These are phyloP conservation scores for Ophiocordyceps australis DNA, from an alignment of 2,329 filamentous ascomycete species.

Conservation along the genomic window DNA sequence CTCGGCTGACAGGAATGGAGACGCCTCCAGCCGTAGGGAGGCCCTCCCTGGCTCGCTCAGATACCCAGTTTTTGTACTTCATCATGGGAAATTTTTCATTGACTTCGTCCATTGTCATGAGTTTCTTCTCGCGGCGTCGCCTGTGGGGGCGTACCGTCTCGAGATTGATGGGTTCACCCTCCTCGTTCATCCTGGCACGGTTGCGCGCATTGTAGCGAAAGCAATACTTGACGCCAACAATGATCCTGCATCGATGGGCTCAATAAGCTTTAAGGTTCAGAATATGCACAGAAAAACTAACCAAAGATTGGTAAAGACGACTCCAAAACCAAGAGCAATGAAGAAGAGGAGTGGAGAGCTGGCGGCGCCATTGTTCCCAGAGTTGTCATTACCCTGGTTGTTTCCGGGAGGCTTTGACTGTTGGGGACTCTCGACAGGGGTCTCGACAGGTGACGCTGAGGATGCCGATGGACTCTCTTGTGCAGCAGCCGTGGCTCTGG, in stretches of 20 bases:
- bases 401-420: constrained; percentile 3
- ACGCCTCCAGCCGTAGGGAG: constrained; percentile 74
- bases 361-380: constrained; percentile 9
- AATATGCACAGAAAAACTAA: constrained; percentile 21
- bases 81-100: constrained; percentile 91
- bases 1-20: constrained; percentile 51
- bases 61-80: constrained; percentile 94
- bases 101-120: constrained; percentile 98
- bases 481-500: constrained; percentile 8
- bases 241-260: constrained; percentile 51
- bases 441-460: no score
- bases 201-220: constrained; percentile 96
- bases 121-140: constrained; percentile 83
- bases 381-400: constrained; percentile 5
- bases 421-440: constrained; percentile 4
- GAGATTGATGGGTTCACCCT: constrained; percentile 77
- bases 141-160: constrained; percentile 72
- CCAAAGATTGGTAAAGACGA: constrained; percentile 98
- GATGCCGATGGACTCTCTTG: constrained; percentile 3
- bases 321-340: constrained; percentile 87
- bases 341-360: constrained; percentile 51
- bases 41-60: constrained; percentile 64
- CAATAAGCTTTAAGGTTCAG: neutral
- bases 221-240: constrained; percentile 98
- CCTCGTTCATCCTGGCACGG: constrained; percentile 60